Conservation (phyloP, 805 yeast genomes). For the Saturnispora galanensis region DNA sequence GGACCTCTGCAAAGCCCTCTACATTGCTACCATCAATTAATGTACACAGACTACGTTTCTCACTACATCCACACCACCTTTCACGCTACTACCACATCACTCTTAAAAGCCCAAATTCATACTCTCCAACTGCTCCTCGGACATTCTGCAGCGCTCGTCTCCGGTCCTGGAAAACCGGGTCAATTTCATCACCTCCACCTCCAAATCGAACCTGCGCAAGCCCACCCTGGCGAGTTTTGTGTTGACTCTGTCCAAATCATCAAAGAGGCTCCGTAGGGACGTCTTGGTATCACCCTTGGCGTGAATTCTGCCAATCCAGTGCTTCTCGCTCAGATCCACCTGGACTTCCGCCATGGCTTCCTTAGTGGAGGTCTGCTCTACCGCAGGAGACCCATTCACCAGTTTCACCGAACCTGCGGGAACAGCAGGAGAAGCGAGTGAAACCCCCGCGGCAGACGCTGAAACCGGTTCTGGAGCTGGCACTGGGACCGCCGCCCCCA, state of each 20-base stretch:
- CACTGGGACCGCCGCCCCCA: too few species aligned
- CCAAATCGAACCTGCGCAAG: constrained; percentile 17
- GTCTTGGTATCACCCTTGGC: constrained; percentile 16
- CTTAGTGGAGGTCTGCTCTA: background rate
- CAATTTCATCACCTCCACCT: constrained; percentile 21
- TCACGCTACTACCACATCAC: too few species aligned
- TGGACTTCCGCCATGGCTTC: constrained; percentile 1
- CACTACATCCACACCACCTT: too few species aligned
- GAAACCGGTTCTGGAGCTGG: too few species aligned
- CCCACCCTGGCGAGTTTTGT: constrained; percentile 11
- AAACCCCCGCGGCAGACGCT: too few species aligned
- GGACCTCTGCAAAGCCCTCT: too few species aligned
- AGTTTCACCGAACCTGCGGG: background rate
- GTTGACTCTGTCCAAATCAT: constrained; percentile 19
- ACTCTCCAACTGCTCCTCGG: constrained; percentile 41
- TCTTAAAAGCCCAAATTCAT: constrained; percentile 27
- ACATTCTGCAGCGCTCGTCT: constrained; percentile 18
- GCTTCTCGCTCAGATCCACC: constrained; percentile 15
- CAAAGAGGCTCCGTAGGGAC: constrained; percentile 14
- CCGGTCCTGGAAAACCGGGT: constrained; percentile 20
- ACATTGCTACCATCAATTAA: too few species aligned
- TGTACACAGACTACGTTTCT: too few species aligned
- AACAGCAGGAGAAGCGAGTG: too few species aligned
- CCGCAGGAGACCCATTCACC: background rate
- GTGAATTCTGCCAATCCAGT: constrained; percentile 24